Conservation (phyloP, 345 rosid genomes). For the Gynandropsis gynandra region DNA sequence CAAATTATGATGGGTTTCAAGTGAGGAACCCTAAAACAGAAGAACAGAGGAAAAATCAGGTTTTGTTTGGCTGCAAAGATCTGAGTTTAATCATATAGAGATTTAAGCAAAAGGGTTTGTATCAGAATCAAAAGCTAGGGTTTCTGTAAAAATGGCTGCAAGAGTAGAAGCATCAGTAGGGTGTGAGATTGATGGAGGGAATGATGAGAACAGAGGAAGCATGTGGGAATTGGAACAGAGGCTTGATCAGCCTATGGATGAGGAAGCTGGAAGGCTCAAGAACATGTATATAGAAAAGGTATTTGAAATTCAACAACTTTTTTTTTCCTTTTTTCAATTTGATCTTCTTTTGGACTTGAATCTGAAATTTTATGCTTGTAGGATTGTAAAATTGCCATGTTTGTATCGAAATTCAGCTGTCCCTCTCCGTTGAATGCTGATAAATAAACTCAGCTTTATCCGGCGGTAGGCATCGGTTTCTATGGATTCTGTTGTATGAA, state of each 20-base stretch:
- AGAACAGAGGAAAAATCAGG: no score
- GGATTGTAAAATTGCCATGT: background rate
- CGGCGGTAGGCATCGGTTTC: no score
- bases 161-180: slow-evolving; percentile 40
- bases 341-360: no score
- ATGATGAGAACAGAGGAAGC: slow-evolving; percentile 46
- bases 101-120: slow-evolving; percentile 22
- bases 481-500: background rate
- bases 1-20: slow-evolving; percentile 2
- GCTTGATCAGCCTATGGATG: slow-evolving; percentile 94
- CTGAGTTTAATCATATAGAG: slow-evolving; percentile 8
- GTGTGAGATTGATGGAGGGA: slow-evolving; percentile 48
- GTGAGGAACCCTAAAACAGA: background rate
- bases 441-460: no score
- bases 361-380: background rate
- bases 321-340: background rate
- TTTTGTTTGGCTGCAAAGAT: background rate
- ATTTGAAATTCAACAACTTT: background rate
- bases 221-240: slow-evolving; percentile 93
- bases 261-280: slow-evolving; percentile 79
- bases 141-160: slow-evolving; percentile 34
- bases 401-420: slow-evolving; percentile 8
- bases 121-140: slow-evolving; percentile 8
- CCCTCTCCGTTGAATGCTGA: background rate
- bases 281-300: slow-evolving; percentile 89